Evolutionary conservation across 352 stramenopile species (phyloP).

Genomic region (Phytophthora colocasiae): DNA sequence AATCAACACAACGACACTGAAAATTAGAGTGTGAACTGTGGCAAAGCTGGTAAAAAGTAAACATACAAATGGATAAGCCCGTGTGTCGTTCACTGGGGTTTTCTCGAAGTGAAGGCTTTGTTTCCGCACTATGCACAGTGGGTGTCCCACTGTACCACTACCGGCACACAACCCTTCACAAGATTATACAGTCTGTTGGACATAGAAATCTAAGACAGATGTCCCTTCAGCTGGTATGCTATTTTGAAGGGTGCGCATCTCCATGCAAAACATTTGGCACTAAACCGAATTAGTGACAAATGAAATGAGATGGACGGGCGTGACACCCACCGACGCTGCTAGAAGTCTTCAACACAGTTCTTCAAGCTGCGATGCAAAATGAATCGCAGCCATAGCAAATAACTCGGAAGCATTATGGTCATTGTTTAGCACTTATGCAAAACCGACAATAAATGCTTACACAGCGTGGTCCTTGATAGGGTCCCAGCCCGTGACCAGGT

Average conservation of each 20-base stretch:
- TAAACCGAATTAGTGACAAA: slow-evolving; percentile 14
- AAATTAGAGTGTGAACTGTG: neutral
- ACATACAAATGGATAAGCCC: neutral
- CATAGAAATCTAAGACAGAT: slow-evolving; percentile 9
- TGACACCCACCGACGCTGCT: slow-evolving; percentile 20
- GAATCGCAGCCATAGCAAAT: no score
- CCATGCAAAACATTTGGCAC: slow-evolving; percentile 15
- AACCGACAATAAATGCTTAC: slow-evolving; percentile 3
- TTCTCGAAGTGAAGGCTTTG: slow-evolving; percentile 28
- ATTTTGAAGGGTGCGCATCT: slow-evolving; percentile 17
- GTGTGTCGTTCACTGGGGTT: slow-evolving; percentile 4
- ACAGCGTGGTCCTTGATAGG: slow-evolving; percentile 53
- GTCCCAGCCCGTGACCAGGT: slow-evolving; percentile 57
- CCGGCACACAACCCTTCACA: slow-evolving; percentile 3
- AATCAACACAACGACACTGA: no score
- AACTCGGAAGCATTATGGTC: neutral
- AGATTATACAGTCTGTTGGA: neutral
- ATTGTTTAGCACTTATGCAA: neutral
- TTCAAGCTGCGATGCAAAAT: neutral
- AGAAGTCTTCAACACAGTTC: neutral
- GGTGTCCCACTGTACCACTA: slow-evolving; percentile 19
- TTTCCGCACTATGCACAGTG: neutral
- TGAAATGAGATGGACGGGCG: slow-evolving; percentile 16
- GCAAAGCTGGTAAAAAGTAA: neutral
- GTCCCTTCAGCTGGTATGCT: slow-evolving; percentile 10